Percentiles rank a stretch among this genome's conserved stretches.
phyloP scores from a whole-genome alignment of 257 asterid species.

The Jacaranda mimosifolia region DNA sequence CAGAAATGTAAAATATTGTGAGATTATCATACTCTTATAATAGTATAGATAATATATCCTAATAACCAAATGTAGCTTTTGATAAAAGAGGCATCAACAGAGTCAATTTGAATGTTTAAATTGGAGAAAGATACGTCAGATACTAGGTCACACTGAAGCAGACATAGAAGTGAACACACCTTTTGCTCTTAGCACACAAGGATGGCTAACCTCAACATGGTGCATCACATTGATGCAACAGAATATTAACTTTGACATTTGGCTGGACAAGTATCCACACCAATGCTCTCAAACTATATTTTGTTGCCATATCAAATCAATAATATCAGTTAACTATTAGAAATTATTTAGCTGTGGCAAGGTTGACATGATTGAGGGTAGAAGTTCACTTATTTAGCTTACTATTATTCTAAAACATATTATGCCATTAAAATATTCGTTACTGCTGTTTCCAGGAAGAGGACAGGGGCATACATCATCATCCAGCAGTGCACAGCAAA shows the following conservation, averaged over 20 bases:
- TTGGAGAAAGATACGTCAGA: not conserved
- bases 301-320: conserved; percentile 18
- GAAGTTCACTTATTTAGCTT: conserved; percentile 20
- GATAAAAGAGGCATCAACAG: not conserved
- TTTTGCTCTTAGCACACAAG: not conserved
- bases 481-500: conserved; percentile 59
- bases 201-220: not conserved
- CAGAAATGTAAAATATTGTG: too few species aligned
- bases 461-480: conserved; percentile 71
- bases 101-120: not conserved
- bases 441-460: conserved; percentile 62
- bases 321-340: not conserved
- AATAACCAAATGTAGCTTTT: not conserved
- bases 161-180: not conserved
- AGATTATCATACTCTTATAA: too few species aligned
- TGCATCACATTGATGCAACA: not conserved
- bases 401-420: conserved; percentile 10
- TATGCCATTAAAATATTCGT: conserved; percentile 26
- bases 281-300: not conserved
- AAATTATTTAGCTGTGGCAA: not conserved
- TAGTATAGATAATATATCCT: not conserved
- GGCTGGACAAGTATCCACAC: not conserved
- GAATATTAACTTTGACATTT: not conserved
- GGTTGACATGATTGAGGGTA: not conserved
- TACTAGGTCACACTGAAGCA: not conserved